Evolutionary conservation across 208 protist genomes (phyloP).

Genomic region (Tetramitus jugosus): DNA sequence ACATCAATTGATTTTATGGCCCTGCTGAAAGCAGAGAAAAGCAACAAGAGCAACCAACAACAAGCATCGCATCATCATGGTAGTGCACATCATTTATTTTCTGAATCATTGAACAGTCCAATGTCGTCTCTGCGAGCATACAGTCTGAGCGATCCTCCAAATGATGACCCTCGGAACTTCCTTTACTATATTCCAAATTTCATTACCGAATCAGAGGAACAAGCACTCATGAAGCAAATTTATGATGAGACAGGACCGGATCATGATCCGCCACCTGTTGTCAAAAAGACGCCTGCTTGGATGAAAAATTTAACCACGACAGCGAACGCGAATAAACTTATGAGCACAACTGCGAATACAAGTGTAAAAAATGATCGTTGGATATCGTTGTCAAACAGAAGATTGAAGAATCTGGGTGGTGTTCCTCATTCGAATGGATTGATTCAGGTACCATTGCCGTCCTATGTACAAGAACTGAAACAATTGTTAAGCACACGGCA

Average conservation of each 20-base stretch:
- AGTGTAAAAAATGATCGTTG: background rate
- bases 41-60: background rate
- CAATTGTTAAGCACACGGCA: background rate
- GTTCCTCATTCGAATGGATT: background rate
- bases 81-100: background rate
- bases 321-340: no score
- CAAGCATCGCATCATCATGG: background rate
- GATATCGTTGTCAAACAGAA: background rate
- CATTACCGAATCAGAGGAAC: conserved; percentile 60
- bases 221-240: conserved; percentile 54
- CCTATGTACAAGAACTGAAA: background rate
- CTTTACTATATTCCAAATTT: conserved; percentile 78
- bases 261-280: no score
- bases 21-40: background rate
- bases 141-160: background rate
- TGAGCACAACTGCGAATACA: no score
- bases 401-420: conserved; percentile 8
- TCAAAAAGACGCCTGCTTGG: no score
- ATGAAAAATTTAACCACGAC: no score
- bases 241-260: conserved; percentile 49
- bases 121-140: background rate
- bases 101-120: background rate
- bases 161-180: background rate
- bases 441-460: background rate
- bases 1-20: conserved; percentile 1